Evolutionary conservation across 2,329 filamentous ascomycete species (phyloP).

Genomic region (Akanthomyces lecanii): DNA sequence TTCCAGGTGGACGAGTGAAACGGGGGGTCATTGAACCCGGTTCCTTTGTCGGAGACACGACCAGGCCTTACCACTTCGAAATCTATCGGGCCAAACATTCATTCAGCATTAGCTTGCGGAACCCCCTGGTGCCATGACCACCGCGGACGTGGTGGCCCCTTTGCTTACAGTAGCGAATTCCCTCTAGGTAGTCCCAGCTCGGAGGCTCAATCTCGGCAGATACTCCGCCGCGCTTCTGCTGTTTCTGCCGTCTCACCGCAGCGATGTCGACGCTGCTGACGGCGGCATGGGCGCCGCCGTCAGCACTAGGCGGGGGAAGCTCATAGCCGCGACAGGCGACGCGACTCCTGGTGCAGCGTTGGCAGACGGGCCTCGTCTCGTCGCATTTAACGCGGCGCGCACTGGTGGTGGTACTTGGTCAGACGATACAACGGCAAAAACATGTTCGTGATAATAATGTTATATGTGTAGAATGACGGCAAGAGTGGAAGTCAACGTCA

Average conservation of each 20-base stretch:
- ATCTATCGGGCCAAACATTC: not conserved
- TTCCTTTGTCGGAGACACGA: not conserved
- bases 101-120: not conserved
- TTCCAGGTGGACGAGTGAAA: not conserved
- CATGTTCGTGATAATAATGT: not conserved
- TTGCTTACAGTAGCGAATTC: conserved; percentile 3
- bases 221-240: not conserved
- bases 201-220: not conserved
- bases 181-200: conserved; percentile 1
- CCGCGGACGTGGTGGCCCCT: no score
- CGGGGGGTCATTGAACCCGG: not conserved
- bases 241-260: not conserved
- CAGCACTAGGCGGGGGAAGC: not conserved
- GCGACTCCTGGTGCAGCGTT: not conserved
- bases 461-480: not conserved
- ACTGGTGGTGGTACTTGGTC: not conserved
- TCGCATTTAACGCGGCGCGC: conserved; percentile 5
- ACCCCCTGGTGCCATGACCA: not conserved
- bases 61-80: not conserved
- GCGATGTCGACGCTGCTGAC: not conserved
- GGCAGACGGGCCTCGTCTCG: not conserved
- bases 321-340: conserved; percentile 1
- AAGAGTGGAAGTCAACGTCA: not conserved
- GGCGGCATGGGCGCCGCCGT: not conserved
- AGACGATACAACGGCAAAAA: not conserved